Base-by-base conservation (phyloP, 345 rosid species). In the Luvunga scandens region DNA sequence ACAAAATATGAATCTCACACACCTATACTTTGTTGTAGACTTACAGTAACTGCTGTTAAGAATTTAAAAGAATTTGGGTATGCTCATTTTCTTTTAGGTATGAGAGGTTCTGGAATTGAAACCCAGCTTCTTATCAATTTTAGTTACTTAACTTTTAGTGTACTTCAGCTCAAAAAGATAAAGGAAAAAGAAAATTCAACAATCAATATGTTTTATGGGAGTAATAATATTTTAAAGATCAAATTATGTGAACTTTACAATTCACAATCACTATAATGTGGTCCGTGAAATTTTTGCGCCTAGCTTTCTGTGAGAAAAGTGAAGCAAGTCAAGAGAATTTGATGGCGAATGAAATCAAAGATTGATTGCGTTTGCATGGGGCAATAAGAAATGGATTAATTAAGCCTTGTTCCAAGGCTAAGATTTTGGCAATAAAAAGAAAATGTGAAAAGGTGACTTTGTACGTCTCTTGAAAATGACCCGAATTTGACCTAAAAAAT, bases 351-450 rank as follows among this genome's bases (percentile, higher is more conserved):
- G 31, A 31, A 18, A 57, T 12, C 8, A 5, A 27, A 70, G 59
- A 45, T 31, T 27, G 50, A 45, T 45, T 45, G 50, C 59, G 14
- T 4, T 57, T 72, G 76, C 76, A 72, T 72, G 66, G 76, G 3
- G 66, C 76, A 59, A 72, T 59, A 13, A 45, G 42, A 14, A 72
- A 6, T 57, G 6, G 28, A 57, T 33, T 57, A 57, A 57, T 33
- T 57, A 72, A 56, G n/a, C 66, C 75, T 57, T n/a, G 9, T 22
- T 57, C 31, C 75, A 36, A 10, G 76, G 66, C 76, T n/a, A 22
- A 16, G 66, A 7, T 73, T 73, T 73, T 38, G 55, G 77, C 67
- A 60, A 18, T 36, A 16, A 14, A 24, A n/a, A 3, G 4, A 12
- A 24, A 33, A 14, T n/a, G 53, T 33, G 66, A 24, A 72, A 33